A percentile compares a stretch with the other conserved stretches of the same genome.
Evolutionary conservation across 1,139 yeast genomes (phyloP).

Genomic region (Protomyces arabidopsidicola): DNA sequence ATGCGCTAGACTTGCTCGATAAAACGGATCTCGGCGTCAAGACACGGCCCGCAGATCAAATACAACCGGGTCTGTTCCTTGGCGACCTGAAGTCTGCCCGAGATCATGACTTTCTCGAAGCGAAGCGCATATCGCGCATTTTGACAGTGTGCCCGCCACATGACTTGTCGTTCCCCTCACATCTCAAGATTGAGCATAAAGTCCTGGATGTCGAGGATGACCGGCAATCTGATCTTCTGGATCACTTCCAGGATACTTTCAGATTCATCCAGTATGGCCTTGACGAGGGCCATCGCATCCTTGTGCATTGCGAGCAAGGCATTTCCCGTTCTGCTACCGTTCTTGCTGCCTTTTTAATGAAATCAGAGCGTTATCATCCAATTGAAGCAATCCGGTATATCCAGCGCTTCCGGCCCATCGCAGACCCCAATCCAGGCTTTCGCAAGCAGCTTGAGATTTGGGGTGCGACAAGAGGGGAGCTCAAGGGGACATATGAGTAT

Average conservation of each 20-base stretch:
- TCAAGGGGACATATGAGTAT: slow-evolving; percentile 13
- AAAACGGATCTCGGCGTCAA: slow-evolving; percentile 5
- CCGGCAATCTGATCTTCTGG: slow-evolving; percentile 57
- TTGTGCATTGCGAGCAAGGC: slow-evolving; percentile 60
- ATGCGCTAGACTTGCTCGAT: slow-evolving; percentile 11
- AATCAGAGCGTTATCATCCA: slow-evolving; percentile 55
- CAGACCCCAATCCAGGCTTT: slow-evolving; percentile 71
- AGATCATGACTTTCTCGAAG: not conserved
- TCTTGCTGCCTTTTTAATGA: slow-evolving; percentile 73
- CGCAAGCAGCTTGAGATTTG: slow-evolving; percentile 62
- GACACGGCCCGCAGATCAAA: slow-evolving; percentile 21
- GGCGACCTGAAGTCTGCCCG: slow-evolving; percentile 18
- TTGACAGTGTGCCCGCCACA: slow-evolving; percentile 9
- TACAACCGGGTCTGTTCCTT: slow-evolving; percentile 22
- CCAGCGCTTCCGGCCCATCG: slow-evolving; percentile 53
- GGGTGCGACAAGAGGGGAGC: slow-evolving; percentile 14
- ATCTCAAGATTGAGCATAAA: slow-evolving; percentile 46
- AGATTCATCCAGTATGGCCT: slow-evolving; percentile 64
- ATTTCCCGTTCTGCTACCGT: slow-evolving; percentile 73
- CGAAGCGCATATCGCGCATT: slow-evolving; percentile 10
- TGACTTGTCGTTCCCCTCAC: not conserved
- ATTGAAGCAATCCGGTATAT: slow-evolving; percentile 69
- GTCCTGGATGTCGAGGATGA: slow-evolving; percentile 68
- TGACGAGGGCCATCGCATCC: slow-evolving; percentile 38
- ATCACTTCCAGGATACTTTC: slow-evolving; percentile 56